phyloP scores from a whole-genome alignment of 148 eudicot genomes.

The Vaccinium myrtillus region DNA sequence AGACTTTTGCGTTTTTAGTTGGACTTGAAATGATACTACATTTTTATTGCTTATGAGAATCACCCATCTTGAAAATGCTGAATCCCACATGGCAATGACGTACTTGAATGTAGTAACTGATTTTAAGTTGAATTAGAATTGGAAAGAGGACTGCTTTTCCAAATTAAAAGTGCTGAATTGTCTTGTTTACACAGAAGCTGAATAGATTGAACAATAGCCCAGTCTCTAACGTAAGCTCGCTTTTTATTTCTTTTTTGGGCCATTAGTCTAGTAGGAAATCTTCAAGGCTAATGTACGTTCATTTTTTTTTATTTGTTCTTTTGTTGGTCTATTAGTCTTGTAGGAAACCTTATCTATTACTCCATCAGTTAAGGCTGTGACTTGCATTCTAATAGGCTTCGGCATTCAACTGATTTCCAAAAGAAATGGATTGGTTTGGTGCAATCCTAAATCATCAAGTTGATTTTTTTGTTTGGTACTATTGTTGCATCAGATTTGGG shows the following conservation, averaged over 20 bases:
- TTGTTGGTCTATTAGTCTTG: background rate
- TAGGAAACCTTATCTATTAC: background rate
- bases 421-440: background rate
- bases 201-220: background rate
- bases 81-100: background rate
- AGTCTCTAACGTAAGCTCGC: background rate
- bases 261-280: background rate
- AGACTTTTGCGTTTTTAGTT: background rate
- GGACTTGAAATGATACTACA: background rate
- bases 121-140: background rate
- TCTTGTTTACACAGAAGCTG: background rate
- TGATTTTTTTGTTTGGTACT: background rate
- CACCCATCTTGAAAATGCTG: background rate
- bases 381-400: background rate
- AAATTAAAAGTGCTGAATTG: too few relatives aligned
- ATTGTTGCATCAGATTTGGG: conserved; percentile 60
- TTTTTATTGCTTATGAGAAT: background rate
- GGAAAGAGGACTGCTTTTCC: background rate
- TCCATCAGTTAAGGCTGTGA: background rate
- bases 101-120: conserved; percentile 7
- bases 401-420: background rate
- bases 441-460: background rate
- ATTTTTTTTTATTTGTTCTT: background rate
- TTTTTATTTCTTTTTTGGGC: background rate
- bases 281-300: background rate